Percentiles rank a stretch among this genome's conserved stretches.
These are phyloP conservation scores for Simplicillium aogashimaense DNA, from an alignment of 2,329 filamentous ascomycete species.

Conservation along the genomic window DNA sequence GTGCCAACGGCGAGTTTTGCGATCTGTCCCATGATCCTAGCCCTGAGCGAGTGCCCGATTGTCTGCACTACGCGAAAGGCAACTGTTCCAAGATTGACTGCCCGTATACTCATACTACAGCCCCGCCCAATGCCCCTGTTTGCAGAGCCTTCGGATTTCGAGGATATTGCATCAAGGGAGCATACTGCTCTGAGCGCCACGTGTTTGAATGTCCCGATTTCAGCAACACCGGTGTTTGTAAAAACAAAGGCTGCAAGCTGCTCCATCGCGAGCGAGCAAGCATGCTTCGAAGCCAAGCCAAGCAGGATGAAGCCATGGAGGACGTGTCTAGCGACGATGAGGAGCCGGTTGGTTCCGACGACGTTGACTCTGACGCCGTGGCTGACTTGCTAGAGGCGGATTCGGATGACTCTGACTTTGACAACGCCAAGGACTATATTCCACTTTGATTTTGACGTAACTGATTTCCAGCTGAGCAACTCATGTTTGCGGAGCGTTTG, in stretches of 20 bases:
- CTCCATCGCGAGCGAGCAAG: conserved; percentile 83
- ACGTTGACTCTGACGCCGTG: conserved; percentile 68
- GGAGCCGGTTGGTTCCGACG: conserved; percentile 55
- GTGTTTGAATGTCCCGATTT: conserved; percentile 92
- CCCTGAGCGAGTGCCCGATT: conserved; percentile 76
- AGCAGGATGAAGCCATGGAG: conserved; percentile 45
- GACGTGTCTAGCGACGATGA: conserved; percentile 75
- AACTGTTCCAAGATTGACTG: conserved; percentile 83
- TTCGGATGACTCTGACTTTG: conserved; percentile 43
- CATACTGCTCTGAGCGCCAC: conserved; percentile 70
- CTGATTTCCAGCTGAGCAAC: not conserved
- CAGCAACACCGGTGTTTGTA: conserved; percentile 81
- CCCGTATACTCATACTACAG: conserved; percentile 75
- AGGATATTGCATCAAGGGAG: conserved; percentile 82
- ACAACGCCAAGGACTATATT: conserved; percentile 51
- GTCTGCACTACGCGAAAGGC: conserved; percentile 81
- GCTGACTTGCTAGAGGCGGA: conserved; percentile 55
- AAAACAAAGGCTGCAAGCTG: conserved; percentile 70
- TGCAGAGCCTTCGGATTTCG: conserved; percentile 77
- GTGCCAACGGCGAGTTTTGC: conserved; percentile 68
- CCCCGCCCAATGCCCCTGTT: conserved; percentile 67
- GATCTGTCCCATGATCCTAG: conserved; percentile 83
- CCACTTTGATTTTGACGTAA: conserved; percentile 19
- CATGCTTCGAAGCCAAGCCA: conserved; percentile 59
- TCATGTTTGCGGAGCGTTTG: not conserved